Evolutionary conservation across 495 filamentous ascomycete species (phyloP).

Genomic region (Penicillium chermesinum): DNA sequence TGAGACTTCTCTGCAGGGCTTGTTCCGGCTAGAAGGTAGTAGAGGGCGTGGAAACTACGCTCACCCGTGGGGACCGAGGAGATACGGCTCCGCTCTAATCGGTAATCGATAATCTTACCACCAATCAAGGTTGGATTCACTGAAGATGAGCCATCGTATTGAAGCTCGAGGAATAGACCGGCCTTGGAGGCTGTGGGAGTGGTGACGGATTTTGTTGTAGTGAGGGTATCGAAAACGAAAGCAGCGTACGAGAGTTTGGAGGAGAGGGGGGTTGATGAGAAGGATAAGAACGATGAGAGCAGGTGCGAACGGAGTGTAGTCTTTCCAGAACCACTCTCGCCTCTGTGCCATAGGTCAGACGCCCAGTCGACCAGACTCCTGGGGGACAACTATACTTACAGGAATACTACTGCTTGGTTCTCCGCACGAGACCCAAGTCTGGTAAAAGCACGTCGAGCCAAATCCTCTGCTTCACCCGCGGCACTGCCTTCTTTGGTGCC

Average conservation of each 20-base stretch:
- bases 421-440: slow-evolving; percentile 84
- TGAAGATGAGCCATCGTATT: slow-evolving; percentile 85
- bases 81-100: slow-evolving; percentile 84
- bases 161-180: slow-evolving; percentile 89
- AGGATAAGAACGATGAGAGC: slow-evolving; percentile 74
- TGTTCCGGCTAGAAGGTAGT: slow-evolving; percentile 91
- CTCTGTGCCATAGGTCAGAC: slow-evolving; percentile 45
- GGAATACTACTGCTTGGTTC: slow-evolving; percentile 85
- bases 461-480: slow-evolving; percentile 79
- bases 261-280: slow-evolving; percentile 86
- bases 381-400: slow-evolving; percentile 56
- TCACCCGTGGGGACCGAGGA: slow-evolving; percentile 90
- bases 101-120: slow-evolving; percentile 89
- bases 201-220: slow-evolving; percentile 94
- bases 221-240: slow-evolving; percentile 92
- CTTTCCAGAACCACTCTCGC: slow-evolving; percentile 93
- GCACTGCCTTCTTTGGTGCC: slow-evolving; percentile 80
- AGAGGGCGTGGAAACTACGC: slow-evolving; percentile 91
- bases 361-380: too few species aligned
- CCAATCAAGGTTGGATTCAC: slow-evolving; percentile 80
- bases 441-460: slow-evolving; percentile 78
- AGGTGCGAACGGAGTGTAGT: slow-evolving; percentile 88
- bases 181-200: slow-evolving; percentile 94
- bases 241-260: slow-evolving; percentile 87
- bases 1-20: slow-evolving; percentile 85